Percentiles rank a stretch among this genome's conserved stretches.
phyloP scores from a whole-genome alignment of 441 rosid species.

The Syzygium malaccense region DNA sequence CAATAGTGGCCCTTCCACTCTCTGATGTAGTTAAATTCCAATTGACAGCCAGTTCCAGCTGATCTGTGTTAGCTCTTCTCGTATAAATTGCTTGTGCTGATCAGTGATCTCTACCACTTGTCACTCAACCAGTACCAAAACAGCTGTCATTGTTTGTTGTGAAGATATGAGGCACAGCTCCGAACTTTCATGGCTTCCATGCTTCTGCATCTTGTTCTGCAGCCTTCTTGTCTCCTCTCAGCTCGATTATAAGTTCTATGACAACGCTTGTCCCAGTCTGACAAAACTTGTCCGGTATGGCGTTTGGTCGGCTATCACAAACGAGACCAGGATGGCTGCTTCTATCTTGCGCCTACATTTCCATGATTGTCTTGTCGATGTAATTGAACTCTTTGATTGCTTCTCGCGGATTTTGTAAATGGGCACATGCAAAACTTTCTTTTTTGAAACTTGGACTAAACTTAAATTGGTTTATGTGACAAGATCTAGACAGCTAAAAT shows the following conservation, averaged over 20 bases:
- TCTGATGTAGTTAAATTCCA: neutral
- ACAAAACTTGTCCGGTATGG: constrained; percentile 28
- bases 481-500: neutral
- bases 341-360: constrained; percentile 64
- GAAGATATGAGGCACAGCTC: constrained; percentile 19
- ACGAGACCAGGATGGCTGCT: constrained; percentile 67
- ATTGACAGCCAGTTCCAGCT: neutral
- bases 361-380: constrained; percentile 65
- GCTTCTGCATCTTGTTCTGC: constrained; percentile 20
- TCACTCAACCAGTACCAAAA: neutral
- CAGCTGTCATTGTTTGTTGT: neutral
- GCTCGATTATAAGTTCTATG: constrained; percentile 48
- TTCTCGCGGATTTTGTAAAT: neutral
- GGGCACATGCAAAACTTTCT: neutral
- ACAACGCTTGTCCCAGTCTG: constrained; percentile 34
- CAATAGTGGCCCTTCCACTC: constrained; percentile 22
- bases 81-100: constrained; percentile 27
- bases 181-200: constrained; percentile 9
- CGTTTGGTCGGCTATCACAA: constrained; percentile 38
- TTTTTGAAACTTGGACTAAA: neutral
- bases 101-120: neutral
- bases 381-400: constrained; percentile 7
- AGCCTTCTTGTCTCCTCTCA: constrained; percentile 27
- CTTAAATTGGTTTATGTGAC: neutral
- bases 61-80: neutral